Conservation (phyloP, 75 land plant species). For the Picea sitchensis region DNA sequence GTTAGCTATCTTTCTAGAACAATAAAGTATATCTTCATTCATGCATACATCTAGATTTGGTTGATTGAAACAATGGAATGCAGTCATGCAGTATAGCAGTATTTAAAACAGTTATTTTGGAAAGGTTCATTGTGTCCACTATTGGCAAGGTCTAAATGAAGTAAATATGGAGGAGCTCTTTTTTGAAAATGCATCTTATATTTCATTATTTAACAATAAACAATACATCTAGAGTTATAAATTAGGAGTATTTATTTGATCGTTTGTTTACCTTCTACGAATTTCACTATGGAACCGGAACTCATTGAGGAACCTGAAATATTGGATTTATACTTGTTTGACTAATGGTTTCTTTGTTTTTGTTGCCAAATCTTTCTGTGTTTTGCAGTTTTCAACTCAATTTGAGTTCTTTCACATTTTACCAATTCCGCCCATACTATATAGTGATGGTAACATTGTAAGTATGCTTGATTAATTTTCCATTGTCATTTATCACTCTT, state of each 20-base stretch:
- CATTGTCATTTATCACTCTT: background rate
- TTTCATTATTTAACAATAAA: background rate
- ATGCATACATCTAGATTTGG: background rate
- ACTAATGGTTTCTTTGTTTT: background rate
- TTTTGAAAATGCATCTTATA: background rate
- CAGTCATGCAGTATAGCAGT: background rate
- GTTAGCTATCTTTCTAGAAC: slow-evolving; percentile 18
- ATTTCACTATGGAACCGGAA: background rate
- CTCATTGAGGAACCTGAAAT: background rate
- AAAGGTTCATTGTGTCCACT: background rate
- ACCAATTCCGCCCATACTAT: slow-evolving; percentile 41
- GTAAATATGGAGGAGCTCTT: slow-evolving; percentile 5
- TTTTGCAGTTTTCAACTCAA: slow-evolving; percentile 64
- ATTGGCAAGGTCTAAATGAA: background rate
- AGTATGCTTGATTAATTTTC: slow-evolving; percentile 18
- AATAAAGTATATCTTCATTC: background rate
- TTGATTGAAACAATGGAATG: slow-evolving; percentile 1
- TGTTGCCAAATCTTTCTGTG: slow-evolving; percentile 1
- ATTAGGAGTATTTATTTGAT: background rate
- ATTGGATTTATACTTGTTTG: slow-evolving; percentile 3
- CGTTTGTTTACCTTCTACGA: background rate
- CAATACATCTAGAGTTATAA: background rate
- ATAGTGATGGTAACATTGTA: slow-evolving; percentile 51
- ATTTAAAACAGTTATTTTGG: background rate
- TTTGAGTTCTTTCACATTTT: slow-evolving; percentile 65